Percentiles rank a stretch among this genome's conserved stretches.
phyloP scores from a whole-genome alignment of 805 yeast species.

The Myxozyma mucilagina region DNA sequence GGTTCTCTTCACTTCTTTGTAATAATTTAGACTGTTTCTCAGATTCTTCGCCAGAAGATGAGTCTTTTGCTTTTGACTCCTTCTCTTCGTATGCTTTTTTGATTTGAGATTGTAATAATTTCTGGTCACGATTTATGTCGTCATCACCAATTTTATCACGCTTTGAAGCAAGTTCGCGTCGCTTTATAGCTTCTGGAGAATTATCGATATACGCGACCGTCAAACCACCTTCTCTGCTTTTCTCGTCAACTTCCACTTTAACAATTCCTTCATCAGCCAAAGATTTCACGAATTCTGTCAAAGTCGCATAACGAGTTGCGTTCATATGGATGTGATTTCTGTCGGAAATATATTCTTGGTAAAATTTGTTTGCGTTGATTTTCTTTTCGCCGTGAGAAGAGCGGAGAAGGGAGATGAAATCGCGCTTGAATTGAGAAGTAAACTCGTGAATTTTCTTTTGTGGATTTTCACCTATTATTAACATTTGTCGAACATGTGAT shows the following conservation, averaged over 20 bases:
- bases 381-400: constrained; percentile 78
- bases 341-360: constrained; percentile 84
- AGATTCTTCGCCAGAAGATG: background rate
- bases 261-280: constrained; percentile 60
- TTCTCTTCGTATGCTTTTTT: constrained; percentile 43
- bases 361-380: constrained; percentile 79
- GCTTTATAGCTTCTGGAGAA: constrained; percentile 50
- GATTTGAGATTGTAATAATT: constrained; percentile 56
- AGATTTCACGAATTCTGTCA: constrained; percentile 66
- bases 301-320: constrained; percentile 75
- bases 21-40: constrained; percentile 8
- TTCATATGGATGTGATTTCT: constrained; percentile 87
- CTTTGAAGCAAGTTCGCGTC: constrained; percentile 45
- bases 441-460: constrained; percentile 53
- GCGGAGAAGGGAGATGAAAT: constrained; percentile 63
- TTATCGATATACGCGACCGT: constrained; percentile 56
- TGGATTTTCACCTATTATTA: constrained; percentile 48
- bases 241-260: constrained; percentile 44
- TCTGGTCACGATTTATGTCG: constrained; percentile 51
- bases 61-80: constrained; percentile 2
- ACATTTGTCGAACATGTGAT: constrained; percentile 64
- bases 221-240: constrained; percentile 41
- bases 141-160: constrained; percentile 42
- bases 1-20: constrained; percentile 16
- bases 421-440: constrained; percentile 59